Base-by-base conservation (phyloP, 805 yeast species). In the Wickerhamomyces silvicola region DNA sequence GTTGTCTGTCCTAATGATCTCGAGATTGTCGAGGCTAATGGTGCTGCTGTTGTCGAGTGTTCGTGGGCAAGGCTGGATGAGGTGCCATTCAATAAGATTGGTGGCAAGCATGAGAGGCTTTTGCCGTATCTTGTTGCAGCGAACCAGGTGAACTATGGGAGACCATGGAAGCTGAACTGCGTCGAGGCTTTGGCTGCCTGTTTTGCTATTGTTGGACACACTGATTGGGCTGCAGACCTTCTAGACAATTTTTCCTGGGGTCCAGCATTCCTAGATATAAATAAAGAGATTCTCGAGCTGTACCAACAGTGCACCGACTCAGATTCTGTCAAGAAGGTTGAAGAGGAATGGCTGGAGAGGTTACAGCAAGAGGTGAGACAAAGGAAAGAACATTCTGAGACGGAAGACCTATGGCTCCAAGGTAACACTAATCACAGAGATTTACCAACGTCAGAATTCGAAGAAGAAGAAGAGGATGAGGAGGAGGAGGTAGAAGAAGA, bases 51-150 rank as follows among this genome's bases (percentile, higher is more conserved):
- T 7, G 97, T 92, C 3, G 98, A 92, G 55, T 90, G 97, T 59
- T 86, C 96, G 2, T 92, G 98, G 98, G 98, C 98, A 0, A 66
- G 97, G 34, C 56, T 92, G n/a, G 95, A 87, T 35, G 98, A 92
- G 56, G 77, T 92, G n/a, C 98, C 98, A 5, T 92, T 92, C 58
- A 64, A 70, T 38, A 85, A 83, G 50, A 87, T 92, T 37, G 97
- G 97, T 4, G 97, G 97, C 5, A 76, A 74, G 39, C 69, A 85
- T 48, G 95, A 90, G 52, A 66, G 98, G 29, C 63, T 92, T 9
- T 37, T 92, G 36, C 98, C 98, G 1, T 92, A 90, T 48, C 62
- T 92, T 29, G 87, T 92, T 8, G 97, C 97, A 5, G 95, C 97
- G 0, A 92, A 92, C 54, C 94, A 95, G 19, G 97, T 94, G 7